Conservation (phyloP, 495 filamentous ascomycete species). For the Penicillium angulare region DNA sequence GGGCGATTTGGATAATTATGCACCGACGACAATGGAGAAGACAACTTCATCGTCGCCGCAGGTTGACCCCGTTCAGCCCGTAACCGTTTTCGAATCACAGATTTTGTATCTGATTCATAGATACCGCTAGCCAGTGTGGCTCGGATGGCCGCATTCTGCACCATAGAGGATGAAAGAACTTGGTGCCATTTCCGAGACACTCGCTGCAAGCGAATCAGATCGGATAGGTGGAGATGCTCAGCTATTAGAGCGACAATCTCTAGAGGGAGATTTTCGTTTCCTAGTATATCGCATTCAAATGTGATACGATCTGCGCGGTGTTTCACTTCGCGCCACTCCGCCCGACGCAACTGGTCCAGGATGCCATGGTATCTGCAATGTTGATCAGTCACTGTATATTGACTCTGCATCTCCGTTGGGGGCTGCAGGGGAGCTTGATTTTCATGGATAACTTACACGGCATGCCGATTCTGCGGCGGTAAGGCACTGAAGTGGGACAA, state of each 20-base stretch:
- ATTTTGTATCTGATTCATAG: neutral
- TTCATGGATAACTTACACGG: neutral
- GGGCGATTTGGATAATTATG: neutral
- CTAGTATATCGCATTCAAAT: slow-evolving; percentile 36
- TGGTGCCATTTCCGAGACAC: slow-evolving; percentile 35
- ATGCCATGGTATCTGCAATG: slow-evolving; percentile 25
- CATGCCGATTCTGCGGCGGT: neutral
- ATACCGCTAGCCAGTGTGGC: slow-evolving; percentile 6
- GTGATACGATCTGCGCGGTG: slow-evolving; percentile 10
- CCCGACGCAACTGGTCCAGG: slow-evolving; percentile 23
- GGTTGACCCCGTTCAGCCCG: slow-evolving; percentile 7
- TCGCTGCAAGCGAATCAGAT: slow-evolving; percentile 27
- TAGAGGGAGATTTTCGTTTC: slow-evolving; percentile 27
- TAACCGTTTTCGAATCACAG: slow-evolving; percentile 2
- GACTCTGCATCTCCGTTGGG: no score
- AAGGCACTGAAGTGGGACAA: neutral
- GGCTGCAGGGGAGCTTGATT: neutral
- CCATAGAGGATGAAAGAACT: slow-evolving; percentile 23
- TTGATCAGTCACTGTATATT: neutral
- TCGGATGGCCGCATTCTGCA: slow-evolving; percentile 13
- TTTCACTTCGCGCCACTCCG: slow-evolving; percentile 37
- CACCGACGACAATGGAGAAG: neutral
- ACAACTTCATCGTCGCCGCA: neutral
- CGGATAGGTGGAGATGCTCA: slow-evolving; percentile 20
- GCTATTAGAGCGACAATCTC: slow-evolving; percentile 30